A percentile compares a stretch with the other conserved stretches of the same genome.
phyloP scores from a whole-genome alignment of 306 rosid genomes.

The Rubus parviflorus region DNA sequence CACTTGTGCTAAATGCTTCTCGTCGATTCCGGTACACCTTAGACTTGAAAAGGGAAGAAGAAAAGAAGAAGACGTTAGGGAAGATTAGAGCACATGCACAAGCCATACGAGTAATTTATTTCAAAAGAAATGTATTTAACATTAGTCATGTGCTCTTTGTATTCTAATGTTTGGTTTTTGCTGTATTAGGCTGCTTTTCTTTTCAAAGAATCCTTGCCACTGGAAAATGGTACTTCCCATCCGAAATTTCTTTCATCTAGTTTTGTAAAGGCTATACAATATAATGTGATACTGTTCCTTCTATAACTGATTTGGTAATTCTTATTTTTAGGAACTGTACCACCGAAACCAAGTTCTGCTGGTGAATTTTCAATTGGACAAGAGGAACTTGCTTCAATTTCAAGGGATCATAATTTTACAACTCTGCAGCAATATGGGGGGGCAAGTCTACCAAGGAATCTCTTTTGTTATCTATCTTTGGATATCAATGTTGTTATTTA shows the following conservation, averaged over 20 bases:
- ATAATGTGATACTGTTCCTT: background rate
- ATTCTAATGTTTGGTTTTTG: slow-evolving; percentile 30
- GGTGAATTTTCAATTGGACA: slow-evolving; percentile 76
- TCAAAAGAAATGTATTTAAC: slow-evolving; percentile 24
- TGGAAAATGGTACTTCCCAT: slow-evolving; percentile 50
- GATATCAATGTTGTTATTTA: slow-evolving; percentile 2
- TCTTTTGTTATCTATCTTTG: slow-evolving; percentile 8
- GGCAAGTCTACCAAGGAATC: slow-evolving; percentile 44
- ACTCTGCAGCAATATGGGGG: slow-evolving; percentile 69
- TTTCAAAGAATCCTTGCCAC: slow-evolving; percentile 51
- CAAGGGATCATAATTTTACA: slow-evolving; percentile 65
- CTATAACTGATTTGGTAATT: slow-evolving; percentile 11
- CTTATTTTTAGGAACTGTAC: slow-evolving; percentile 34
- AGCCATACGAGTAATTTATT: slow-evolving; percentile 68
- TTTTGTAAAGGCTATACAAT: background rate
- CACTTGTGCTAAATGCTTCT: slow-evolving; percentile 97
- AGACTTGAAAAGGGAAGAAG: slow-evolving; percentile 95
- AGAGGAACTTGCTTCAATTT: slow-evolving; percentile 70
- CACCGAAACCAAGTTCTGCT: slow-evolving; percentile 26
- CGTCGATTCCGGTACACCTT: slow-evolving; percentile 98
- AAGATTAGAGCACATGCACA: slow-evolving; percentile 86
- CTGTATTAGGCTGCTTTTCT: slow-evolving; percentile 73
- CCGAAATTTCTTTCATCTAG: background rate
- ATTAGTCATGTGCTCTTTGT: slow-evolving; percentile 11
- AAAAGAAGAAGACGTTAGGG: slow-evolving; percentile 57